Evolutionary conservation across 495 filamentous ascomycete species (phyloP), one percentile per base, ranked within the genome.

Genomic region (Aspergillus mulundensis): DNA sequence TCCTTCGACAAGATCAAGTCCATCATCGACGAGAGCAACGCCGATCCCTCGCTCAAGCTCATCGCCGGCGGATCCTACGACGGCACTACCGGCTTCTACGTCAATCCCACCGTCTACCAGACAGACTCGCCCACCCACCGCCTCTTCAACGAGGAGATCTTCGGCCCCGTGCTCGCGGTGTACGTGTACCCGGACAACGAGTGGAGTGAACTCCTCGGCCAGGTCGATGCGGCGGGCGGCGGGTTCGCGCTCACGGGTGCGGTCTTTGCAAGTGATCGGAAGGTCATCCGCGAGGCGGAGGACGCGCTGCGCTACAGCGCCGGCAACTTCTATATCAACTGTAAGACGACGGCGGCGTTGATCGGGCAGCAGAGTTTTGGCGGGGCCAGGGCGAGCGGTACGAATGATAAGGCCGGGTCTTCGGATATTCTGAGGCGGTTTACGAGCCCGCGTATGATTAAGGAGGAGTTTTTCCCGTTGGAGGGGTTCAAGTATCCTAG

Each of bases 291-390:
- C 10, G 65, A 81, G 50, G 89, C 89, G 3, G 87, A 92, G 70
- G 81, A 92, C 60, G 77, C 76, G 38, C 80, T 95, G 51, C 81
- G 86, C 53, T 86, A 91, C 65, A 79, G 87, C 10, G 87, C 89
- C 11, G 90, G 90, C 7, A 95, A 94, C 68, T 92, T 94, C 70
- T 95, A 94, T 67, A 81, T 91, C 72, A 93, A 91, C 70, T 88
- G 86, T 76, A 91, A 92, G 79, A 86, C 81, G 52, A 93, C 89
- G 4, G 89, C 86, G 14, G 89, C 89, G 7, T 82, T 93, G 16
- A 87, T 91, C 10, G 89, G 88, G 7, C 89, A 91, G 75, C 89
- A 93, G 68, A 82, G 87, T 30, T 91, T 93, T 65, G 89, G 89
- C 23, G 89, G 89, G 42, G 79, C 83, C 41, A 77, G 89, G 47